Conservation (phyloP, 116 monocot genomes). For the Phalaenopsis hybrid region DNA sequence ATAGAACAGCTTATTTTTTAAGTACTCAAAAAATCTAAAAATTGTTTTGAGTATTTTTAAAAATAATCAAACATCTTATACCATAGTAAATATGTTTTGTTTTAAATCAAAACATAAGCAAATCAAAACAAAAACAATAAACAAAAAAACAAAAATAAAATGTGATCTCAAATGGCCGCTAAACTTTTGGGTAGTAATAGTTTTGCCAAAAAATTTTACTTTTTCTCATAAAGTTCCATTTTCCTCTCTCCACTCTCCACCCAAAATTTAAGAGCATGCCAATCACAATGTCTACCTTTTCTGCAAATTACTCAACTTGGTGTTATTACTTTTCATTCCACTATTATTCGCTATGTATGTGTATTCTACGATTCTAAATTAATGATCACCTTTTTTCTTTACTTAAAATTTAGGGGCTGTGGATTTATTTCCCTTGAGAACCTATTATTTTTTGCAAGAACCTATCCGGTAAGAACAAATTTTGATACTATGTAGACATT, state of each 20-base stretch:
- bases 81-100: too few relatives aligned
- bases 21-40: too few relatives aligned
- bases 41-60: too few relatives aligned
- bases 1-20: too few relatives aligned
- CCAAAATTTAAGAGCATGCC: neutral
- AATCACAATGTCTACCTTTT: neutral
- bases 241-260: neutral
- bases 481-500: neutral
- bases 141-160: too few relatives aligned
- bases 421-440: conserved; percentile 90
- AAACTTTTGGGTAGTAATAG: neutral
- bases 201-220: neutral
- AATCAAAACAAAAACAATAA: too few relatives aligned
- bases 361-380: neutral
- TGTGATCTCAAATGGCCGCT: neutral
- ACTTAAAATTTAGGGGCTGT: conserved; percentile 50
- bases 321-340: neutral
- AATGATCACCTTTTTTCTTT: neutral
- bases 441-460: conserved; percentile 74
- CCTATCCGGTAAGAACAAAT: conserved; percentile 59
- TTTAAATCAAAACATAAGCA: too few relatives aligned
- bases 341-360: neutral
- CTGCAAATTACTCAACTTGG: neutral
- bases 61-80: too few relatives aligned
- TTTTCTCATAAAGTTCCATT: neutral